Conservation (phyloP, 176 grass and related monocot species). For the Hordeum vulgare region DNA sequence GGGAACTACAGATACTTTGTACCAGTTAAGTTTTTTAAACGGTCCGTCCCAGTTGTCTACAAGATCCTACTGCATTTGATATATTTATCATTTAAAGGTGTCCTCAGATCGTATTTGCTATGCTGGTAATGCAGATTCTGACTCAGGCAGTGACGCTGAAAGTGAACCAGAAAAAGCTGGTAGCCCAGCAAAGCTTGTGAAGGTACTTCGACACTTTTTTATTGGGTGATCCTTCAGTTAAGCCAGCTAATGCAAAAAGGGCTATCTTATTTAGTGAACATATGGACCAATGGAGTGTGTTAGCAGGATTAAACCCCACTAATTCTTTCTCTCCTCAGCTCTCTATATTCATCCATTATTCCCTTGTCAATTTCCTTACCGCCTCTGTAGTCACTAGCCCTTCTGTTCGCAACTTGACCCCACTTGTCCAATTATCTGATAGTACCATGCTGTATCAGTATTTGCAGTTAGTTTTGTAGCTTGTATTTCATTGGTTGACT, state of each 20-base stretch:
- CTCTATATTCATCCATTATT: neutral
- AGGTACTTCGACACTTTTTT: constrained; percentile 48
- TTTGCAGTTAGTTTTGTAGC: neutral
- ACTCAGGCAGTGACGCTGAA: constrained; percentile 67
- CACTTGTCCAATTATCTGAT: neutral
- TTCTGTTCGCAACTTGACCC: neutral
- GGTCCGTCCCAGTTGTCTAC: neutral
- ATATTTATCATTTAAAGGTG: neutral
- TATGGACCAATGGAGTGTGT: neutral
- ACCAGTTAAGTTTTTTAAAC: neutral
- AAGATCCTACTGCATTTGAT: neutral
- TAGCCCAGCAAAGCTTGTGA: constrained; percentile 44
- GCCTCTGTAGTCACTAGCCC: neutral
- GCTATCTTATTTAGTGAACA: neutral
- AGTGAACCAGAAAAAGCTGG: constrained; percentile 50
- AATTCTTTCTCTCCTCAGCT: neutral
- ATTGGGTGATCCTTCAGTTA: neutral
- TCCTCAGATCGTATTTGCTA: constrained; percentile 12
- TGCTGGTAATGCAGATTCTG: constrained; percentile 66
- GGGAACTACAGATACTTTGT: neutral
- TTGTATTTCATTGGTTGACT: neutral
- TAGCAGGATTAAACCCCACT: neutral
- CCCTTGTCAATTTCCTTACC: neutral
- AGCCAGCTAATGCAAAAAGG: neutral
- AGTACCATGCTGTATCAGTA: neutral